phyloP scores from a whole-genome alignment of 306 rosid species.

The Vachellia collinsii region DNA sequence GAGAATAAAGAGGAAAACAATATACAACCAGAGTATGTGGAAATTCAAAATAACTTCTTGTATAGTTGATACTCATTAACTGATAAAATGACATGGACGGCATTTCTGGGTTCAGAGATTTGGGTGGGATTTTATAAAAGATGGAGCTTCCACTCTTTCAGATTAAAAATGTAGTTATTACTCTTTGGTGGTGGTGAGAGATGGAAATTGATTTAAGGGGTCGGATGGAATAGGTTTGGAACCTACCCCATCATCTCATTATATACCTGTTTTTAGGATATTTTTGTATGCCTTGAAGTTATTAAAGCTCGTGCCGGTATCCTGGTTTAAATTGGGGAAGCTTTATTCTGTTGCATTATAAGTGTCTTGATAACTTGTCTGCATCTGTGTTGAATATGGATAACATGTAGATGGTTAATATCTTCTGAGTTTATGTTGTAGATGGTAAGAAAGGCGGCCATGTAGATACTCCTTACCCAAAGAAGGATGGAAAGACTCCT shows the following conservation, averaged over 20 bases:
- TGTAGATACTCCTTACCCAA: slow-evolving; percentile 78
- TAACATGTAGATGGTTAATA: not conserved
- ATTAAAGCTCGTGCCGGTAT: not conserved
- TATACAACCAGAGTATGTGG: not conserved
- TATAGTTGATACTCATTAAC: too few species aligned
- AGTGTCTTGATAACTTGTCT: not conserved
- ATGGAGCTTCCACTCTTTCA: too few species aligned
- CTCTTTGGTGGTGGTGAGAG: too few species aligned
- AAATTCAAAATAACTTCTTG: too few species aligned
- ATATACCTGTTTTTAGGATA: not conserved
- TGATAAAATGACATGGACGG: too few species aligned
- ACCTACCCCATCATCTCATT: not conserved
- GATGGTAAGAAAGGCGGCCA: slow-evolving; percentile 74
- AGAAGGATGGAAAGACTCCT: slow-evolving; percentile 63
- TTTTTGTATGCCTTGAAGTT: not conserved
- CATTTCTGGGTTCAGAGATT: too few species aligned
- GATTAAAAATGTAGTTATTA: too few species aligned
- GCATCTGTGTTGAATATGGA: not conserved
- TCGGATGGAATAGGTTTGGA: not conserved
- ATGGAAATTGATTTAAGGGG: too few species aligned
- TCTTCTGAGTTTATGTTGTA: slow-evolving; percentile 35
- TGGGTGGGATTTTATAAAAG: too few species aligned
- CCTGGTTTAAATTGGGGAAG: not conserved
- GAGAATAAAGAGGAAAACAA: not conserved
- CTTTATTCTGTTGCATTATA: not conserved